A percentile compares a stretch with the other conserved stretches of the same genome.
Evolutionary conservation across 176 grass and related monocot genomes (phyloP).

Genomic region (Saccharum officinarum): DNA sequence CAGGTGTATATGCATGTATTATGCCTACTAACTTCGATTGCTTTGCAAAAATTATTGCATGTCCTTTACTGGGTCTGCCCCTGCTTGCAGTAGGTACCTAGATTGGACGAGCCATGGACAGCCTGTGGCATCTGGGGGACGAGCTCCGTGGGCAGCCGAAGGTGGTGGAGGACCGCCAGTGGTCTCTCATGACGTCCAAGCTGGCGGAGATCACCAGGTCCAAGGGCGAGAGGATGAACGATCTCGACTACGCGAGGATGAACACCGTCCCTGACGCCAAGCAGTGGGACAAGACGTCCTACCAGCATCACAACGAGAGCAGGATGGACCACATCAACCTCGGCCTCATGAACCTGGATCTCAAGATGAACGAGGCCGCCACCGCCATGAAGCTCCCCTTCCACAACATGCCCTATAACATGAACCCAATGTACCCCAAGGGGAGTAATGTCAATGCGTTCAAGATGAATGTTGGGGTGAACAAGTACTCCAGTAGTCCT

Average conservation of each 20-base stretch:
- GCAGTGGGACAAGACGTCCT: constrained; percentile 69
- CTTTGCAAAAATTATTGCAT: no score
- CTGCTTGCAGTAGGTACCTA: background rate
- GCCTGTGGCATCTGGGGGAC: constrained; percentile 91
- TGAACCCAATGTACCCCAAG: constrained; percentile 72
- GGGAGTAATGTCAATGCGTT: constrained; percentile 61
- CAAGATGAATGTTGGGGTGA: constrained; percentile 74
- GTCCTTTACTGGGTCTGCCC: no score
- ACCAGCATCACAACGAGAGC: constrained; percentile 66
- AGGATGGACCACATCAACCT: constrained; percentile 83
- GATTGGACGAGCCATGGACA: constrained; percentile 54
- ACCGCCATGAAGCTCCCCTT: constrained; percentile 54
- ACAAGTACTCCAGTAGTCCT: constrained; percentile 56
- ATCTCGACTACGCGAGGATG: constrained; percentile 62
- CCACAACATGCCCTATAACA: constrained; percentile 48
- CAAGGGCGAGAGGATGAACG: constrained; percentile 72
- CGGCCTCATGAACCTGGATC: constrained; percentile 75
- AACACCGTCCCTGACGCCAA: constrained; percentile 61
- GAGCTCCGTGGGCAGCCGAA: constrained; percentile 89
- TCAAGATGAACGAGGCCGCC: constrained; percentile 72
- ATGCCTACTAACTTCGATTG: no score
- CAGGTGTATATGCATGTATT: no score
- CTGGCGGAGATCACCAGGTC: constrained; percentile 84
- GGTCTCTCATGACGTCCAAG: constrained; percentile 96
- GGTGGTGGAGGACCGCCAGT: constrained; percentile 87